A percentile compares a stretch with the other conserved stretches of the same genome.
Evolutionary conservation across 1,284 basidiomycete genomes (phyloP).

Genomic region (Omphalotus olearius): DNA sequence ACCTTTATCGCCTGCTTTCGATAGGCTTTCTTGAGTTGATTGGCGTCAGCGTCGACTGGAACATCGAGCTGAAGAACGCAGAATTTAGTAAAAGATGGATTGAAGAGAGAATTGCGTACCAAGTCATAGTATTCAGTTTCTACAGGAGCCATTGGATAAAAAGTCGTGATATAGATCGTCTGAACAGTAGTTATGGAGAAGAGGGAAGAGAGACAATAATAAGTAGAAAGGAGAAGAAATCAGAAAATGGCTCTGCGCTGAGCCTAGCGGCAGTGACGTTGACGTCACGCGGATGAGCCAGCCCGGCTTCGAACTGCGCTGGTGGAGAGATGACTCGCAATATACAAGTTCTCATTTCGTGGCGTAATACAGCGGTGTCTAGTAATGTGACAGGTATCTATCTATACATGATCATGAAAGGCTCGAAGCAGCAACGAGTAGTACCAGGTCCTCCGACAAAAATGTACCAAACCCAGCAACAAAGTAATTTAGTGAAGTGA

Average conservation of each 20-base stretch:
- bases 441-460: no score
- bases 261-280: neutral
- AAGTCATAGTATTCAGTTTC: constrained; percentile 68
- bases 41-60: constrained; percentile 52
- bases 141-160: constrained; percentile 45
- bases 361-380: no score
- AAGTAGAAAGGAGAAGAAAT: neutral
- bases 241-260: neutral
- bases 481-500: no score
- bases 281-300: no score
- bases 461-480: no score
- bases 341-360: no score
- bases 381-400: no score
- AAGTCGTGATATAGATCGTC: no score
- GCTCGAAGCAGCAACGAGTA: no score
- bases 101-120: constrained; percentile 25
- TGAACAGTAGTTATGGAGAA: constrained; percentile 1
- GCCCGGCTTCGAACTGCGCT: no score
- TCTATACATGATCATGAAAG: no score
- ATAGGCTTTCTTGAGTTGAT: constrained; percentile 92
- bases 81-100: neutral
- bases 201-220: neutral
- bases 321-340: no score
- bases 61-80: constrained; percentile 36
- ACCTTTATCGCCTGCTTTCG: constrained; percentile 94